Percentiles rank a stretch among this genome's conserved stretches.
These are phyloP conservation scores for Cucurbita ficifolia DNA, from an alignment of 306 rosid species.

Conservation along the genomic window DNA sequence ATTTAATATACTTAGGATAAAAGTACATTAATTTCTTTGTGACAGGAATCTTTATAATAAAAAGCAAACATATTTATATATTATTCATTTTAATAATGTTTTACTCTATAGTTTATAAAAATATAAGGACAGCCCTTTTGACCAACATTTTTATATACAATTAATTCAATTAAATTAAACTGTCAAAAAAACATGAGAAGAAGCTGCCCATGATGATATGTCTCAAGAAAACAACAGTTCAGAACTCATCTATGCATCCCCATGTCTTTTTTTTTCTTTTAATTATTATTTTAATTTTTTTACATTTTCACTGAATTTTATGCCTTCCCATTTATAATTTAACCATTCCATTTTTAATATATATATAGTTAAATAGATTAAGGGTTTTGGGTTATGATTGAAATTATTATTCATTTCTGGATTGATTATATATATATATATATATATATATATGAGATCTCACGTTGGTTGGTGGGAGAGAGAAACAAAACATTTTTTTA, in stretches of 20 bases:
- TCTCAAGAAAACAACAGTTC: conserved; percentile 19
- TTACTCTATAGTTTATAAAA: background rate
- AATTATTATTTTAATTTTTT: background rate
- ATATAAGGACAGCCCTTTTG: background rate
- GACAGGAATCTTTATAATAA: background rate
- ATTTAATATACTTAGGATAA: background rate
- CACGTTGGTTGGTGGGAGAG: too few species aligned
- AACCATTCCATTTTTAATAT: background rate
- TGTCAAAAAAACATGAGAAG: conserved; percentile 10
- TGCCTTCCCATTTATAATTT: background rate
- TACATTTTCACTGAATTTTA: conserved; percentile 1
- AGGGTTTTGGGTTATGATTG: too few species aligned
- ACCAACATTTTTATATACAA: background rate
- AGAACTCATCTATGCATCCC: conserved; percentile 1
- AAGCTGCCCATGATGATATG: conserved; percentile 52
- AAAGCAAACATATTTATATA: background rate
- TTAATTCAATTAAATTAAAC: background rate
- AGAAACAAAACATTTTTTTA: too few species aligned
- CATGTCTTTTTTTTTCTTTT: background rate
- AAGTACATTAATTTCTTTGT: background rate
- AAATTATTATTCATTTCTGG: too few species aligned
- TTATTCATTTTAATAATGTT: background rate
- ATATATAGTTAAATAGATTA: too few species aligned
- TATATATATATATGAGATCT: too few species aligned
- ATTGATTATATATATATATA: too few species aligned